These are phyloP conservation scores for Pseudopithomyces maydicus DNA, from an alignment of 2,329 filamentous ascomycete species.

Conservation along the genomic window DNA sequence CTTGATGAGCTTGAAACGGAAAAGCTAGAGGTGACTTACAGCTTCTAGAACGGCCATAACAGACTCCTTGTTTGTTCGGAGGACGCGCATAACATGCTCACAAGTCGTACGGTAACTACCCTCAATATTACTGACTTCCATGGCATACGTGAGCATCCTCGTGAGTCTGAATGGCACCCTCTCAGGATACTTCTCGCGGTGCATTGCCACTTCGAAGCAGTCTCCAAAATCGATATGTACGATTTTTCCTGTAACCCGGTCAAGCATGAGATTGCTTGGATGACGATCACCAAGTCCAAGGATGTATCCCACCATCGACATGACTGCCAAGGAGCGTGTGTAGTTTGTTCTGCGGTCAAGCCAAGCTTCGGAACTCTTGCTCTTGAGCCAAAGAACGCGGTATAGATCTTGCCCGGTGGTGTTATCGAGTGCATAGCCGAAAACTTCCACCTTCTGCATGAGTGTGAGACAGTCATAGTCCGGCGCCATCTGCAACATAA, in stretches of 20 bases:
- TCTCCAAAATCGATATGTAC: constrained; percentile 99
- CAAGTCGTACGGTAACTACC: constrained; percentile 98
- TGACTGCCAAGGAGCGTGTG: constrained; percentile 93
- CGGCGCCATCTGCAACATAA: constrained; percentile 99
- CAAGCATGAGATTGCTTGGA: constrained; percentile 96
- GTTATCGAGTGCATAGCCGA: constrained; percentile 98
- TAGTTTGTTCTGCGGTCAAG: constrained; percentile 98
- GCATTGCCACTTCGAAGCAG: constrained; percentile 99
- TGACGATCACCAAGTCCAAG: constrained; percentile 95
- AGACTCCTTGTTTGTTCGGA: constrained; percentile 96
- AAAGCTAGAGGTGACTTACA: constrained; percentile 62
- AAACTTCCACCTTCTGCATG: constrained; percentile 99
- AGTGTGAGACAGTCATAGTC: constrained; percentile 98
- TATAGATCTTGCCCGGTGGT: constrained; percentile 98
- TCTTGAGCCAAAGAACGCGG: constrained; percentile 97
- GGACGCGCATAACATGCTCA: constrained; percentile 96
- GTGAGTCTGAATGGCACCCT: constrained; percentile 96
- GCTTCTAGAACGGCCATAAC: constrained; percentile 98
- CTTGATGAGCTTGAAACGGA: not conserved
- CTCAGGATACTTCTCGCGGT: constrained; percentile 98
- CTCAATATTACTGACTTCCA: constrained; percentile 99
- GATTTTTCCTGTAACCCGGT: constrained; percentile 93
- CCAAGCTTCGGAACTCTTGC: constrained; percentile 97
- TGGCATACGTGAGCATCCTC: constrained; percentile 98
- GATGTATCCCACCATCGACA: constrained; percentile 99